Evolutionary conservation across 352 stramenopile genomes (phyloP), one percentile per base, ranked within the genome.

Genomic region (Saprolegnia parasitica): DNA sequence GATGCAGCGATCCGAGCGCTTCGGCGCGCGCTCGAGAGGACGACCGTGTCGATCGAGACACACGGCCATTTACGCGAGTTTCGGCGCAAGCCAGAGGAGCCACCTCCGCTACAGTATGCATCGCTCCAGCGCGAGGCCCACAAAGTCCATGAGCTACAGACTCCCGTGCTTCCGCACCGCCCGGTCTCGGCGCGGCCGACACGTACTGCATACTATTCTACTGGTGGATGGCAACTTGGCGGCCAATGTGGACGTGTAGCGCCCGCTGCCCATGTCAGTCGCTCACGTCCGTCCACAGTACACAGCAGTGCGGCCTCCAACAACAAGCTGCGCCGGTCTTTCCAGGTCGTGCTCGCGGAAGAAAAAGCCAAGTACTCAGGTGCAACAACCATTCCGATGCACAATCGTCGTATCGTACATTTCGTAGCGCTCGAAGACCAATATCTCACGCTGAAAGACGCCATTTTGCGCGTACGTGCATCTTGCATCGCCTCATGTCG

Each of bases 371-470:
- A 18, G 3, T 58, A 49, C 20, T 13, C 47, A 35, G 63, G 63
- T 70, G 47, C 21, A 62, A 8, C 10, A 11, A n/a, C 18, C 15
- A 0, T 2, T 61, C 16, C 47, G 0, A 29, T 70, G 35, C 10
- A 63, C 20, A 42, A 10, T n/a, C n/a, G 35, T 13, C 16, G 21
- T 11, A 23, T 3, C 32, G 11, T 42, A n/a, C 15, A 46, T 13
- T 46, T 11, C 13, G 21, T 67, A 70, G 63, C 9, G 46, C 49
- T 70, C 5, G 63, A 70, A 61, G 50, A 52, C 4, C 46, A 70
- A 37, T 70, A 62, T 21, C 26, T 39, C 13, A 32, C 46, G 13
- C 11, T 57, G 16, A 61, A 61, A 29, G 63, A 70, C 46, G n/a
- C 50, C 29, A 16, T 70, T 11, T n/a, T 70, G 11, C 63, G 63